Conservation (phyloP, 2,329 filamentous ascomycete species). For the Nectriaceae sp. region DNA sequence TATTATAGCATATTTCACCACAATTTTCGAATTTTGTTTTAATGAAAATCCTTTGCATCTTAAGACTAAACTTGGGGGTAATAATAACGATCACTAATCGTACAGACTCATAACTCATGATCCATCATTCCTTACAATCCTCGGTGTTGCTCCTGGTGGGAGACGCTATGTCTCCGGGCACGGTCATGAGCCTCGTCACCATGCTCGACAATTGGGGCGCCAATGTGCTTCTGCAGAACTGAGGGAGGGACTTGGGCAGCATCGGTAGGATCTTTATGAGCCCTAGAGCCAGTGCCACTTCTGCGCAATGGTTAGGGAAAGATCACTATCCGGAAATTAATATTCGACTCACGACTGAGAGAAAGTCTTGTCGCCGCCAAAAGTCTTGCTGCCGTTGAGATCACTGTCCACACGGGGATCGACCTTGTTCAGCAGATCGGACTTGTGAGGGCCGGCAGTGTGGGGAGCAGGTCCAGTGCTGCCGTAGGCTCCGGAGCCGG, state of each 20-base stretch:
- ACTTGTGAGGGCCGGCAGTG: slow-evolving; percentile 49
- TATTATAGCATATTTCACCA: no score
- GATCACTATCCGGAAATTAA: background rate
- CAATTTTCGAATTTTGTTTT: no score
- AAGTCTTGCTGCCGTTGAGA: slow-evolving; percentile 40
- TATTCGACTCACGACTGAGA: slow-evolving; percentile 36
- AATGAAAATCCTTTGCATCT: no score
- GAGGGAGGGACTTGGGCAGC: slow-evolving; percentile 61
- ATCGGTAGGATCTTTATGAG: slow-evolving; percentile 51
- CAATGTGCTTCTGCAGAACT: slow-evolving; percentile 49
- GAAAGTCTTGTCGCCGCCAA: slow-evolving; percentile 54
- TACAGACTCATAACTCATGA: slow-evolving; percentile 12
- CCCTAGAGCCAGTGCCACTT: slow-evolving; percentile 9
- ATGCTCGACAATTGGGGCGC: slow-evolving; percentile 48
- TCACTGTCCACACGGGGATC: slow-evolving; percentile 60
- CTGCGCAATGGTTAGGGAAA: slow-evolving; percentile 21
- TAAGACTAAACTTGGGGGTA: no score
- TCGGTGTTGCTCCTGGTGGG: slow-evolving; percentile 50
- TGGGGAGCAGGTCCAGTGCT: slow-evolving; percentile 26
- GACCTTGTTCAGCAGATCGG: slow-evolving; percentile 50
- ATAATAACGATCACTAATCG: no score
- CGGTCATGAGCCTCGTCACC: slow-evolving; percentile 45
- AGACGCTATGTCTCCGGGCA: slow-evolving; percentile 47
- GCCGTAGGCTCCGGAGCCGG: slow-evolving; percentile 4
- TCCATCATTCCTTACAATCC: slow-evolving; percentile 40